These are phyloP conservation scores for Ogataea polymorpha DNA, from an alignment of 805 yeast species.

Conservation along the genomic window DNA sequence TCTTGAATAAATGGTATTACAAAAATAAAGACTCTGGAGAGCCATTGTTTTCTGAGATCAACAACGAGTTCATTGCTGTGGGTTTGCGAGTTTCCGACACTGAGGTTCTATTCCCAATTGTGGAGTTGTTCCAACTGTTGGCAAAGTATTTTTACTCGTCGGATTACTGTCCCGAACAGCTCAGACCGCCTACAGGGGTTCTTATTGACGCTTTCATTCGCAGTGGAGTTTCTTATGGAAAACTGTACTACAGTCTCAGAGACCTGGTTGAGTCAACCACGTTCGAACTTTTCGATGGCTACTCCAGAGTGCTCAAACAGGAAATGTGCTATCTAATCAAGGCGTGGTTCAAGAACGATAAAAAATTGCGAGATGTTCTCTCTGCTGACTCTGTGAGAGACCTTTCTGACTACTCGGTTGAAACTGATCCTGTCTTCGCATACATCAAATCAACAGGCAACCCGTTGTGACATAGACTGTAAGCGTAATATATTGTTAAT, in stretches of 20 bases:
- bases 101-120: conserved; percentile 78
- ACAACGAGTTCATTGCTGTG: conserved; percentile 37
- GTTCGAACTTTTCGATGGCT: conserved; percentile 49
- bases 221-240: conserved; percentile 62
- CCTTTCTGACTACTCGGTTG: conserved; percentile 45
- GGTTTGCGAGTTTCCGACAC: conserved; percentile 66
- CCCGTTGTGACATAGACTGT: conserved; percentile 21
- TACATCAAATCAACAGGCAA: conserved; percentile 42
- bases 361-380: conserved; percentile 57
- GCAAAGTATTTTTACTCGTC: conserved; percentile 47
- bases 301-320: conserved; percentile 35
- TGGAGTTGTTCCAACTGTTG: conserved; percentile 63
- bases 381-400: conserved; percentile 43
- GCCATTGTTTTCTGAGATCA: conserved; percentile 38
- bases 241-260: conserved; percentile 60
- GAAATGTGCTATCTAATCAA: conserved; percentile 66
- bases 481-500: conserved; percentile 2
- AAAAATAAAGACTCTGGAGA: conserved; percentile 31
- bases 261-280: conserved; percentile 60
- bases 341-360: conserved; percentile 64
- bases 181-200: conserved; percentile 40
- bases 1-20: conserved; percentile 51
- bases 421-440: conserved; percentile 55
- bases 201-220: conserved; percentile 60
- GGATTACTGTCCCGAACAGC: conserved; percentile 15